Base-by-base conservation (phyloP, 441 rosid genomes). In the Flueggea neowawraea region DNA sequence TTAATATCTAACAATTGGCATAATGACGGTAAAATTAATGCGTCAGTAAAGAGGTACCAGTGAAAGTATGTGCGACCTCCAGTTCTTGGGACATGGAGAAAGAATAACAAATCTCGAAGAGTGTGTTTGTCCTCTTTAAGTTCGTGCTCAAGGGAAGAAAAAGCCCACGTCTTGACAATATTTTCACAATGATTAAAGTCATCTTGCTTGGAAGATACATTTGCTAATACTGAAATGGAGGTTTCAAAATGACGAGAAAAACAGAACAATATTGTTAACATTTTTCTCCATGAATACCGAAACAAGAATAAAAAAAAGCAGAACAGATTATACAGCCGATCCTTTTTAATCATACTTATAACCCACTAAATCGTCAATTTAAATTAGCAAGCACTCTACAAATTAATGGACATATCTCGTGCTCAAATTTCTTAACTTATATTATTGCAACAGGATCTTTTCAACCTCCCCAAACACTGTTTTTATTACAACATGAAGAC, bases 11-110 rank as follows among this genome's bases (percentile, higher is more conserved):
- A 36, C 41, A 5, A 36, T 5, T 36, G 41, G 7, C 6, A 36
- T 36, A 8, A 36, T 36, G 28, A 22, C 33, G 28, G 13, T 28
- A 22, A 48, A 33, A 10, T 22, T 55, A 16, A 51, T 54, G 54
- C 9, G 48, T 39, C 48, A 13, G 28, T 4, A 17, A 6, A 16
- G 58, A 59, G 65, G 69, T 80, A 91, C 99, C 99, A 95, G 69
- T 91, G 89, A 61, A 86, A 89, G 67, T 91, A 95, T 1, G 98
- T 79, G 16, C 99, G 85, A 41, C 99, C 99, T 64, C 99, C 99
- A 14, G 99, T 95, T 71, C 99, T 80, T 6, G 98, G 99, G 64
- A 95, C 80, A 73, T 95, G 99, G 54, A 95, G 91, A 80, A 91
- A 95, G 73, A 91, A 91, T 62, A 95, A 75, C 76, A 95, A 73